Evolutionary conservation across 192 early-diverging fungal genomes (phyloP), one percentile per base, ranked within the genome.

Genomic region (Borealophlyctis nickersoniae): DNA sequence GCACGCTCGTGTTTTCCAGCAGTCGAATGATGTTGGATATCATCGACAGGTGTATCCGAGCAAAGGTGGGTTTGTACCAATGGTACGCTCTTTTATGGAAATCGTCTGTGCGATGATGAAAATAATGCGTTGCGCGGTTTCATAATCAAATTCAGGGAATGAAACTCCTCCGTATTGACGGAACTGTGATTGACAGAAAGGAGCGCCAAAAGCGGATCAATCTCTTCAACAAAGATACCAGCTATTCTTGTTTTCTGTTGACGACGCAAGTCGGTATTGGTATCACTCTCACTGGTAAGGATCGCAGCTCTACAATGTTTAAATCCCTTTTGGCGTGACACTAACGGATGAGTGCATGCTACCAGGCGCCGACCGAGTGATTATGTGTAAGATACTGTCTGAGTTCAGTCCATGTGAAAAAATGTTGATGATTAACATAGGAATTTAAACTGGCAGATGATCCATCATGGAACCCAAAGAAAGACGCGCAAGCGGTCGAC

Each of bases 401-500:
- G n/a, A n/a, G n/a, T n/a, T n/a, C n/a, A n/a, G n/a, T n/a, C n/a
- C n/a, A n/a, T n/a, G n/a, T n/a, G n/a, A n/a, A n/a, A n/a, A n/a
- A n/a, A n/a, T n/a, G n/a, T n/a, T n/a, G n/a, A n/a, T n/a, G n/a
- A n/a, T n/a, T n/a, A n/a, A n/a, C n/a, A n/a, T n/a, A n/a, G n/a
- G n/a, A n/a, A n/a, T n/a, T n/a, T n/a, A n/a, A n/a, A n/a, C 13
- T 0, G 14, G 29, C 24, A 28, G 53, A 23, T 51, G 65, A 66
- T 31, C 65, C 65, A 0, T 60, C 56, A 4, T 66, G 65, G 65
- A 66, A 66, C 57, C 65, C 65, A 3, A 66, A 66, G 49, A 53
- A 54, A 16, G 91, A 94, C 78, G 91, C 92, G 69, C 92, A 94
- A 67, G 93, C 93, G 4, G 91, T 94, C 65, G 93, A 95, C 69